Evolutionary conservation across 768 basidiomycete species (phyloP).

Genomic region (Gymnopilus dilepis): DNA sequence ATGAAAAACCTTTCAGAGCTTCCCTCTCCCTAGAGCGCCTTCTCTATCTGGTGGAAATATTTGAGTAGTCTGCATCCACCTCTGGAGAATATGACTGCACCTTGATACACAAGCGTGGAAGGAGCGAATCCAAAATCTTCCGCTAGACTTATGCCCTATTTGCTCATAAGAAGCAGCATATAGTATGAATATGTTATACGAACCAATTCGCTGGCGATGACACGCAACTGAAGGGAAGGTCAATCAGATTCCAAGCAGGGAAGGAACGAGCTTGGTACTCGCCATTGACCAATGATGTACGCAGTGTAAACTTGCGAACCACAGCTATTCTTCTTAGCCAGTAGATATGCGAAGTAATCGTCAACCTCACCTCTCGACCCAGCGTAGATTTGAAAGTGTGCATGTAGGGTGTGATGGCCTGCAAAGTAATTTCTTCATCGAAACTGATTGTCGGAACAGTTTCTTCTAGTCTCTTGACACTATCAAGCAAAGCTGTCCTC

Average conservation of each 20-base stretch:
- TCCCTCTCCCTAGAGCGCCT: constrained; percentile 67
- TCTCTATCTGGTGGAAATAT: constrained; percentile 46
- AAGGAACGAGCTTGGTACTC: constrained; percentile 23
- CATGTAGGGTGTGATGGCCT: constrained; percentile 80
- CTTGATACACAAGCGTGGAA: constrained; percentile 80
- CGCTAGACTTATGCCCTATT: constrained; percentile 66
- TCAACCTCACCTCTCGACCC: constrained; percentile 70
- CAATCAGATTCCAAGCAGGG: not conserved
- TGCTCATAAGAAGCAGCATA: constrained; percentile 7
- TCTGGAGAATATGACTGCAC: constrained; percentile 36
- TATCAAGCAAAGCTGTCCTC: constrained; percentile 55
- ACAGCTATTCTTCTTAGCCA: constrained; percentile 53
- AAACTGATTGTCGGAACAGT: constrained; percentile 54
- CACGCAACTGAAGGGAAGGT: constrained; percentile 61
- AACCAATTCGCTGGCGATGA: constrained; percentile 84
- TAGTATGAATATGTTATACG: constrained; percentile 25
- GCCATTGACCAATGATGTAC: constrained; percentile 95
- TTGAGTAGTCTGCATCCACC: constrained; percentile 9
- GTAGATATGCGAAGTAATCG: not conserved
- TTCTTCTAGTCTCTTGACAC: constrained; percentile 60
- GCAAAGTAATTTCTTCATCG: constrained; percentile 67
- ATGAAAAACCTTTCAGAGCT: constrained; percentile 45
- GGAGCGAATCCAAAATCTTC: constrained; percentile 88
- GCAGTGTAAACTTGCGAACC: constrained; percentile 87
- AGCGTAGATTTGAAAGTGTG: constrained; percentile 82